Conservation (phyloP, 2,329 filamentous ascomycete species). For the Ophiostoma montium region DNA sequence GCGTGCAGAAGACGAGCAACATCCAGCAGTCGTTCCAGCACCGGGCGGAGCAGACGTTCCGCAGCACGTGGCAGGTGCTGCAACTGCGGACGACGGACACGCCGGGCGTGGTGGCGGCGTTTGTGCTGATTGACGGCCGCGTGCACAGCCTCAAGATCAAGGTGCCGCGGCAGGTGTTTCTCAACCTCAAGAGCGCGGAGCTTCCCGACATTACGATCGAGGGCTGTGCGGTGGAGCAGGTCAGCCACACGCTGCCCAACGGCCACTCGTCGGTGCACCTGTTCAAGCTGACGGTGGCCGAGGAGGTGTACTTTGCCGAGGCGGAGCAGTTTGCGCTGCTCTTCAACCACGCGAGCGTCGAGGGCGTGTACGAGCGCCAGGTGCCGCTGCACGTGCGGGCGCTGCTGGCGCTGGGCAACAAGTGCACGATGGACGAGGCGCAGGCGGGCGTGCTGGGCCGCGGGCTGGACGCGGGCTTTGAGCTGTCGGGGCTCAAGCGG, state of each 20-base stretch:
- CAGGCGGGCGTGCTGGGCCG: slow-evolving; percentile 85
- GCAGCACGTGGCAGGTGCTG: slow-evolving; percentile 87
- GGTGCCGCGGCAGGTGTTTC: slow-evolving; percentile 76
- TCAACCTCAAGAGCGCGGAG: slow-evolving; percentile 80
- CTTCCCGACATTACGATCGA: slow-evolving; percentile 78
- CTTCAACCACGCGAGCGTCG: slow-evolving; percentile 86
- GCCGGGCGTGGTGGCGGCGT: slow-evolving; percentile 75
- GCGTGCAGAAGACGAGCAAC: slow-evolving; percentile 35
- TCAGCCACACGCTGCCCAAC: slow-evolving; percentile 85
- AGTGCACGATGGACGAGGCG: slow-evolving; percentile 84
- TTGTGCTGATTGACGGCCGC: slow-evolving; percentile 86
- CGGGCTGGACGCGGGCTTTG: slow-evolving; percentile 87
- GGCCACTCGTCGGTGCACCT: slow-evolving; percentile 87
- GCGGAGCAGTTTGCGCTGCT: slow-evolving; percentile 67
- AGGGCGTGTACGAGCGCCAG: slow-evolving; percentile 93
- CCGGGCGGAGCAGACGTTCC: slow-evolving; percentile 79
- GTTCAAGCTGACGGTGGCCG: slow-evolving; percentile 83
- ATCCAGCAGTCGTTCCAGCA: slow-evolving; percentile 68
- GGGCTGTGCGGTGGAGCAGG: slow-evolving; percentile 80
- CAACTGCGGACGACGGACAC: slow-evolving; percentile 72
- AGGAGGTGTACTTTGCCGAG: slow-evolving; percentile 76
- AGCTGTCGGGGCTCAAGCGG: slow-evolving; percentile 60
- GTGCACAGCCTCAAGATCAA: slow-evolving; percentile 79
- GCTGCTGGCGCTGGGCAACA: slow-evolving; percentile 75
- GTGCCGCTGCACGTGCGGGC: slow-evolving; percentile 77